Conservation (phyloP, 208 protist species). For the Trichomonas tenax region DNA sequence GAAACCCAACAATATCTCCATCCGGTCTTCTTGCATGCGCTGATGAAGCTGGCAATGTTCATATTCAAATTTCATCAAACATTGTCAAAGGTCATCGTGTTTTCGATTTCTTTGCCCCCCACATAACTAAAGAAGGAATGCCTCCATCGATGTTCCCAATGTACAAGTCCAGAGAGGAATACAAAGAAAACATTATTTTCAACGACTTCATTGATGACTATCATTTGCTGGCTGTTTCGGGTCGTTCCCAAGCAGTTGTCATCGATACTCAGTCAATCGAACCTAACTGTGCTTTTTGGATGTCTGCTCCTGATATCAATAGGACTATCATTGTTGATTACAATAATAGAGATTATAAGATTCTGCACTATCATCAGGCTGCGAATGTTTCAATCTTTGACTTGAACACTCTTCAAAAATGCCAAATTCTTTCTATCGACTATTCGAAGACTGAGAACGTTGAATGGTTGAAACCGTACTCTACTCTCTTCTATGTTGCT, state of each 20-base stretch:
- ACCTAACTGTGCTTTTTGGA: neutral
- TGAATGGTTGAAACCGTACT: slow-evolving; percentile 2
- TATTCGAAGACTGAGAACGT: neutral
- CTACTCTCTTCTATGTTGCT: neutral
- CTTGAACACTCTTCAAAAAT: neutral
- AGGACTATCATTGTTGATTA: neutral
- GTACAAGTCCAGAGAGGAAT: neutral
- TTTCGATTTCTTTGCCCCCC: neutral
- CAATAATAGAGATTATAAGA: neutral
- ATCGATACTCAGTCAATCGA: neutral
- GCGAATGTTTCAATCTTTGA: neutral
- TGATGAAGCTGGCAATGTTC: neutral
- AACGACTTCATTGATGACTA: neutral
- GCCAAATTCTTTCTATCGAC: neutral
- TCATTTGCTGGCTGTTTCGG: neutral
- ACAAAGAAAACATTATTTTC: neutral
- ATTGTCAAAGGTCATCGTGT: neutral
- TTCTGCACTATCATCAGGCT: neutral
- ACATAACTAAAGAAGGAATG: neutral
- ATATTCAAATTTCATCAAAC: neutral
- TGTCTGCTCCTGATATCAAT: neutral
- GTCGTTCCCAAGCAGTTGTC: neutral
- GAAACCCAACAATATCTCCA: neutral
- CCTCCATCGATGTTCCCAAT: neutral
- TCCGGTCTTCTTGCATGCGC: neutral